These are phyloP conservation scores for Backusella luteola DNA, from an alignment of 192 early-diverging fungal genomes.

Conservation along the genomic window DNA sequence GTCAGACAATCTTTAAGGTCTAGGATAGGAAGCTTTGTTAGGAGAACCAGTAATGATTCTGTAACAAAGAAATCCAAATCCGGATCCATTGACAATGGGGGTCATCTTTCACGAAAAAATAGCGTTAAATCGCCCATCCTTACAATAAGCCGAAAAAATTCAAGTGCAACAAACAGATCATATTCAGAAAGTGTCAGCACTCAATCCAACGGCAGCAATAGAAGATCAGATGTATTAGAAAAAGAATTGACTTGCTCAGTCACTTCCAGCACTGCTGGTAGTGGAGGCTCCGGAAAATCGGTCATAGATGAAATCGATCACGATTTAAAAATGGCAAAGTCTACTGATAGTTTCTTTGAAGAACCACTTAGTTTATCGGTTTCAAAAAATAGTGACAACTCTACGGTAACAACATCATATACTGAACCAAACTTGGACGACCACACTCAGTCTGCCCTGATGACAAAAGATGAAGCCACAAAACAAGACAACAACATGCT, in stretches of 20 bases:
- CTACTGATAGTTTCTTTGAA: neutral
- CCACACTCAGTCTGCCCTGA: neutral
- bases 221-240: neutral
- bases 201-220: neutral
- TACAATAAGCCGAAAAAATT: constrained; percentile 7
- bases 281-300: neutral
- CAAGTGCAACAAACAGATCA: constrained; percentile 1
- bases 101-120: neutral
- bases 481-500: neutral
- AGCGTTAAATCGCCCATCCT: neutral
- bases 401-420: neutral
- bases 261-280: constrained; percentile 3
- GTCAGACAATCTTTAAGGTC: constrained; percentile 10
- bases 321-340: neutral
- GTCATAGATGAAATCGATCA: neutral
- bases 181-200: neutral
- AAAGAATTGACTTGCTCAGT: neutral
- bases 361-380: neutral
- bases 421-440: neutral
- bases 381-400: neutral
- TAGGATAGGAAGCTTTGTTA: constrained; percentile 6
- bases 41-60: constrained; percentile 10
- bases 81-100: neutral
- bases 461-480: neutral
- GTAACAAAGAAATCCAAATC: neutral